Evolutionary conservation across 2,329 filamentous ascomycete genomes (phyloP).

Genomic region (Colletotrichum sp.): DNA sequence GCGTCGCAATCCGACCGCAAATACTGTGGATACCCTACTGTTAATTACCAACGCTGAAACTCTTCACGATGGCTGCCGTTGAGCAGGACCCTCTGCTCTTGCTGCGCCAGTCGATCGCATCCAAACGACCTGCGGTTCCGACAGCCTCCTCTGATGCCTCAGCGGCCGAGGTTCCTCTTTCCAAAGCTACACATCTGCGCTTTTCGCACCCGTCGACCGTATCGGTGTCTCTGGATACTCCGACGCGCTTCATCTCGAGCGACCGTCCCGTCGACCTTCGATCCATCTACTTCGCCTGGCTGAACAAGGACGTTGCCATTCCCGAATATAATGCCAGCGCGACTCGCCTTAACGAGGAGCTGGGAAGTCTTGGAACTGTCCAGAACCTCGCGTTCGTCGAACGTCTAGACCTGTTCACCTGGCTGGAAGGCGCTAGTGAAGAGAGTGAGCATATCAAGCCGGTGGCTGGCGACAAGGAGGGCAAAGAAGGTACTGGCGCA

Average conservation of each 20-base stretch:
- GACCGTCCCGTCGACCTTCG: constrained; percentile 81
- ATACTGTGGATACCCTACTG: background rate
- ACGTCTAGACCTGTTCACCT: constrained; percentile 88
- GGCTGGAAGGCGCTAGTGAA: constrained; percentile 87
- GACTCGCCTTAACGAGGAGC: constrained; percentile 79
- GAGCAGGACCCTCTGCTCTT: constrained; percentile 81
- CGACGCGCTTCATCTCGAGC: constrained; percentile 88
- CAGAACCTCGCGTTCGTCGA: constrained; percentile 93
- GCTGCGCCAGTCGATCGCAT: constrained; percentile 82
- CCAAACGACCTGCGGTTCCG: constrained; percentile 72
- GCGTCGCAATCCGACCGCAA: background rate
- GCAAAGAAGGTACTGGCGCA: constrained; percentile 39
- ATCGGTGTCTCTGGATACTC: constrained; percentile 70
- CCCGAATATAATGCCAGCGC: constrained; percentile 90
- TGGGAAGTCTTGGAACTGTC: constrained; percentile 72
- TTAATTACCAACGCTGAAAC: background rate
- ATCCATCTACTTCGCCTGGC: constrained; percentile 95
- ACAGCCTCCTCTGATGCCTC: constrained; percentile 72
- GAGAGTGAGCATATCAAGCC: constrained; percentile 94
- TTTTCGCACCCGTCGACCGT: constrained; percentile 69
- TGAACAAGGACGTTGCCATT: constrained; percentile 88
- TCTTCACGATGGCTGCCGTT: constrained; percentile 57
- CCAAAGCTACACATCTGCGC: constrained; percentile 78
- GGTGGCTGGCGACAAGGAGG: constrained; percentile 69
- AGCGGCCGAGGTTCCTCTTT: constrained; percentile 67